Evolutionary conservation across 2,329 filamentous ascomycete genomes (phyloP).

Genomic region (Tolypocladium nubicola): DNA sequence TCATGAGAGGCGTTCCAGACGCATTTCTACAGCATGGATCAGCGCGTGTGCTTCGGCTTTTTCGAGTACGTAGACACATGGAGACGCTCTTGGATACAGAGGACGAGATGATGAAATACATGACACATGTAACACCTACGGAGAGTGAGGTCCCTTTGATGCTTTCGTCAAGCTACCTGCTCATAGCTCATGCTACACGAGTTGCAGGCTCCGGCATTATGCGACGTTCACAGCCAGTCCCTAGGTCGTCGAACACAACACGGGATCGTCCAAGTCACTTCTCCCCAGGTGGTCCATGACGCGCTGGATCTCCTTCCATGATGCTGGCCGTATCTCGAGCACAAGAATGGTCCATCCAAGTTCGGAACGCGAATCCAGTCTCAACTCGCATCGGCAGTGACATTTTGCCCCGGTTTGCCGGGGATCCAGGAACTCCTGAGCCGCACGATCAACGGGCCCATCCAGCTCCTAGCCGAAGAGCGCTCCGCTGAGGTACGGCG

Average conservation of each 20-base stretch:
- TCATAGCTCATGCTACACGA: neutral
- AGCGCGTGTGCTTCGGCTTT: neutral
- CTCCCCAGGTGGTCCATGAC: conserved; percentile 14
- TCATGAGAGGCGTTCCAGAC: neutral
- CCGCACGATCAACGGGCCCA: conserved; percentile 12
- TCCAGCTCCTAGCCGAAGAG: conserved; percentile 17
- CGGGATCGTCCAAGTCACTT: conserved; percentile 14
- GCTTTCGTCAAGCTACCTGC: neutral
- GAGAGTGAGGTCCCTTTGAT: no score
- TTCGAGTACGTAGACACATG: neutral
- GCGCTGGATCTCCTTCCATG: conserved; percentile 18
- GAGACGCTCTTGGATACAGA: no score
- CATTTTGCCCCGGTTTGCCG: conserved; percentile 15
- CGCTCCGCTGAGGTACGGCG: conserved; percentile 33
- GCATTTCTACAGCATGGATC: neutral
- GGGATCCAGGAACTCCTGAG: conserved; percentile 11
- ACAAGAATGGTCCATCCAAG: conserved; percentile 14
- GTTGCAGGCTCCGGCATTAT: no score
- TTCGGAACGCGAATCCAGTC: conserved; percentile 8
- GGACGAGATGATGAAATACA: no score
- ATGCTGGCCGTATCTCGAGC: conserved; percentile 13
- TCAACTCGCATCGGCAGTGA: conserved; percentile 19
- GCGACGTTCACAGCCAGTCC: neutral
- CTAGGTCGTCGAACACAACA: neutral
- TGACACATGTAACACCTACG: neutral